Percentiles rank a stretch among this genome's conserved stretches.
Evolutionary conservation across 257 asterid genomes (phyloP).

Genomic region (Fraxinus anomala): DNA sequence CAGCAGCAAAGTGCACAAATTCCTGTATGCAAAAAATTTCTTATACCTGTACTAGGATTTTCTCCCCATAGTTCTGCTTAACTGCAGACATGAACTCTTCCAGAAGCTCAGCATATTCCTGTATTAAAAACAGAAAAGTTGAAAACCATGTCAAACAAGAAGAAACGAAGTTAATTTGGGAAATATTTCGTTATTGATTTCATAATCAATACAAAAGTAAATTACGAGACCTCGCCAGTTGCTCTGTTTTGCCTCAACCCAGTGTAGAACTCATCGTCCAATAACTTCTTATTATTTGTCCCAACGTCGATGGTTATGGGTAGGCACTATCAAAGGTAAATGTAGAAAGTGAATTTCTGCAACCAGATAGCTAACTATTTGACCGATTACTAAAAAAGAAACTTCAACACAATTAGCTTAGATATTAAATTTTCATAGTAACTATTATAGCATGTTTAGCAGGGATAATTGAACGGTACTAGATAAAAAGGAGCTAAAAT

Average conservation of each 20-base stretch:
- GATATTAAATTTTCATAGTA: background rate
- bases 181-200: slow-evolving; percentile 6
- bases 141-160: slow-evolving; percentile 21
- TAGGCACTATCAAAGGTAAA: slow-evolving; percentile 57
- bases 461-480: background rate
- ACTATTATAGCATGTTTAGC: background rate
- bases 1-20: slow-evolving; percentile 13
- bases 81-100: slow-evolving; percentile 89
- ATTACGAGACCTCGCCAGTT: slow-evolving; percentile 64
- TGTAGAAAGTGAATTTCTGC: background rate
- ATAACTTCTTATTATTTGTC: slow-evolving; percentile 70
- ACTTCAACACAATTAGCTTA: background rate
- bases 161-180: slow-evolving; percentile 14
- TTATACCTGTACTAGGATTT: slow-evolving; percentile 72
- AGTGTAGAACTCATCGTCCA: slow-evolving; percentile 85
- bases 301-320: slow-evolving; percentile 94
- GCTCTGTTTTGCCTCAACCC: slow-evolving; percentile 84
- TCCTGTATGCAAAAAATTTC: background rate
- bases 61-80: slow-evolving; percentile 89
- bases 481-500: background rate
- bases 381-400: background rate
- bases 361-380: background rate
- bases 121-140: slow-evolving; percentile 20
- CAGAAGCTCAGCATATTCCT: slow-evolving; percentile 85
- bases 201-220: slow-evolving; percentile 21